A percentile compares a stretch with the other conserved stretches of the same genome.
Evolutionary conservation across 2,329 filamentous ascomycete species (phyloP).

Genomic region (Delphinella strobiligena): DNA sequence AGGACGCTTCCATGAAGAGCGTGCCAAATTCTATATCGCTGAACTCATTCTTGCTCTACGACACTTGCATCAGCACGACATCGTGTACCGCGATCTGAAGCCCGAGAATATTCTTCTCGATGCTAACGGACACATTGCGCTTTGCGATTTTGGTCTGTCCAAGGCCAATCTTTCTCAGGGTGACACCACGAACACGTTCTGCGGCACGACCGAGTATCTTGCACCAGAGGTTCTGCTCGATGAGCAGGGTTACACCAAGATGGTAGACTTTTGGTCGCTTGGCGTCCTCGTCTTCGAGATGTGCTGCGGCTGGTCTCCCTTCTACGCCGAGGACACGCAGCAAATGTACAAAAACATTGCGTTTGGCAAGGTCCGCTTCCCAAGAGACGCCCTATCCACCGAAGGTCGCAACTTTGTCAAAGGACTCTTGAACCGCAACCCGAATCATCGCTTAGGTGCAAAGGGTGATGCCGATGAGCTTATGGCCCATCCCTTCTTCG

Average conservation of each 20-base stretch:
- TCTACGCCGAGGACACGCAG: conserved; percentile 97
- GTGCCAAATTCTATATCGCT: conserved; percentile 97
- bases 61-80: conserved; percentile 91
- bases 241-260: conserved; percentile 96
- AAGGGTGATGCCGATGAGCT: conserved; percentile 86
- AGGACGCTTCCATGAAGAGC: conserved; percentile 83
- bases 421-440: conserved; percentile 90
- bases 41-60: conserved; percentile 92
- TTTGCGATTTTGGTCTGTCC: conserved; percentile 94
- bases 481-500: conserved; percentile 89
- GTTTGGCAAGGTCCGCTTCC: conserved; percentile 95
- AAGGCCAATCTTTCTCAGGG: conserved; percentile 97
- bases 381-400: conserved; percentile 81
- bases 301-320: conserved; percentile 99
- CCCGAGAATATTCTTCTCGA: conserved; percentile 96
- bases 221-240: conserved; percentile 91
- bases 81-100: conserved; percentile 94
- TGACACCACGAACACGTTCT: conserved; percentile 97
- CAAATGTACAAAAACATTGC: conserved; percentile 99
- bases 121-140: conserved; percentile 91
- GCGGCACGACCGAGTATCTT: conserved; percentile 93
- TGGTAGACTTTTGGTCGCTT: conserved; percentile 99
- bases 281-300: conserved; percentile 98
- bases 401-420: conserved; percentile 98
- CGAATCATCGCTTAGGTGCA: conserved; percentile 85